Conservation (phyloP, 352 stramenopile genomes). For the Lagenidium sp. region DNA sequence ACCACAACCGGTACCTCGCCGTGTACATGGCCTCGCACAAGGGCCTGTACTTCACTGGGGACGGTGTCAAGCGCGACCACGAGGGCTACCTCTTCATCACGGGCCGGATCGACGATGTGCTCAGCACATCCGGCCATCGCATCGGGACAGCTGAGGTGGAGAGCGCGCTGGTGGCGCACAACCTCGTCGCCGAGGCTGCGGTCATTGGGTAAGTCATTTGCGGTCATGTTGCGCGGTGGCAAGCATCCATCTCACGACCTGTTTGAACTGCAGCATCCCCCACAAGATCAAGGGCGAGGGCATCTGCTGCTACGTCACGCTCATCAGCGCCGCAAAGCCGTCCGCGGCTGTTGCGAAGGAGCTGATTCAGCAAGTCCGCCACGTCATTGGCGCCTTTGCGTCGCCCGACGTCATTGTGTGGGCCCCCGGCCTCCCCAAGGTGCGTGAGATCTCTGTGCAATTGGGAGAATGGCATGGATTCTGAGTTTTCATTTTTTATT, state of each 20-base stretch:
- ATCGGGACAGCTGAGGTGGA: conserved; percentile 88
- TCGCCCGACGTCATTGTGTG: conserved; percentile 94
- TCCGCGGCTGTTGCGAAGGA: conserved; percentile 45
- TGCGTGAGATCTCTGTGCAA: conserved; percentile 1
- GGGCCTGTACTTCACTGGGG: conserved; percentile 96
- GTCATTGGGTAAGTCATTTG: conserved; percentile 76
- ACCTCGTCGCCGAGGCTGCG: conserved; percentile 89
- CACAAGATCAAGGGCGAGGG: conserved; percentile 96
- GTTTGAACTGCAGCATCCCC: conserved; percentile 41
- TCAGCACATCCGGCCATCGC: conserved; percentile 91
- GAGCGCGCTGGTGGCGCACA: conserved; percentile 89
- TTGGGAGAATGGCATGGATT: neutral
- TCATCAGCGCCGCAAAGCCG: conserved; percentile 79
- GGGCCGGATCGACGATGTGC: conserved; percentile 96
- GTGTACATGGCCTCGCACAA: conserved; percentile 97
- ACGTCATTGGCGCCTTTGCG: conserved; percentile 95
- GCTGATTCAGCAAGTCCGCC: conserved; percentile 80
- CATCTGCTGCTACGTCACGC: conserved; percentile 94
- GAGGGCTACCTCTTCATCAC: conserved; percentile 99
- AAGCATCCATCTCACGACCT: neutral
- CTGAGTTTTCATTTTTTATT: neutral
- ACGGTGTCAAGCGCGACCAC: conserved; percentile 81
- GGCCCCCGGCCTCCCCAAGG: conserved; percentile 88
- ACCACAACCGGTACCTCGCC: conserved; percentile 93
- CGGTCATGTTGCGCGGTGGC: neutral